Percentiles rank a stretch among this genome's conserved stretches.
These are phyloP conservation scores for Plectranthus barbatus DNA, from an alignment of 257 asterid species.

Conservation along the genomic window DNA sequence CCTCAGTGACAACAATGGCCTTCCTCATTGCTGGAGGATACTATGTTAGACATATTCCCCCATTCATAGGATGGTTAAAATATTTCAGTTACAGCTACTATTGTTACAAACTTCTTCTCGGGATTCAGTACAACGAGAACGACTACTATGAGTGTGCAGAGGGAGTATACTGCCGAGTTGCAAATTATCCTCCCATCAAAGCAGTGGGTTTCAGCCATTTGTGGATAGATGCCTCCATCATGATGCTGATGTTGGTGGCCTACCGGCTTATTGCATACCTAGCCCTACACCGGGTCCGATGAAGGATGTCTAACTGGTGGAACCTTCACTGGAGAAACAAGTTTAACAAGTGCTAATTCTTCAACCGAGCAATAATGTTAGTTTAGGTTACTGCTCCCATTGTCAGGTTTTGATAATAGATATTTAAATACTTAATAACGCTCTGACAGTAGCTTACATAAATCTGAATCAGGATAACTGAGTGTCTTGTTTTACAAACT, in stretches of 20 bases:
- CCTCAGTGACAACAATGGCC: constrained; percentile 83
- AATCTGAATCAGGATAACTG: constrained; percentile 15
- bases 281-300: constrained; percentile 64
- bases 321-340: neutral
- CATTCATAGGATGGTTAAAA: constrained; percentile 75
- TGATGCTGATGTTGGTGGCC: constrained; percentile 75
- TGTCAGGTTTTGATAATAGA: constrained; percentile 42
- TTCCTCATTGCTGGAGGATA: constrained; percentile 97
- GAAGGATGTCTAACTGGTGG: constrained; percentile 12
- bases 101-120: constrained; percentile 76
- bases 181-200: constrained; percentile 64
- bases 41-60: constrained; percentile 83
- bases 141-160: constrained; percentile 71
- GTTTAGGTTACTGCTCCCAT: constrained; percentile 25
- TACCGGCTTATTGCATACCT: constrained; percentile 76
- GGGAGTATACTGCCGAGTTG: constrained; percentile 63
- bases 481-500: constrained; percentile 6
- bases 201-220: constrained; percentile 62
- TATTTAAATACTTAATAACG: constrained; percentile 19
- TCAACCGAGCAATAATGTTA: constrained; percentile 37
- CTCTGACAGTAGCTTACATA: constrained; percentile 35
- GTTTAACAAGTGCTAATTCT: constrained; percentile 28
- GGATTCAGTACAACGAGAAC: constrained; percentile 58
- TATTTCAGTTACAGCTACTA: constrained; percentile 90
- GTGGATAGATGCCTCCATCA: constrained; percentile 57